Base-by-base conservation (phyloP, 805 yeast species). In the Cyberlindnera japonica region DNA sequence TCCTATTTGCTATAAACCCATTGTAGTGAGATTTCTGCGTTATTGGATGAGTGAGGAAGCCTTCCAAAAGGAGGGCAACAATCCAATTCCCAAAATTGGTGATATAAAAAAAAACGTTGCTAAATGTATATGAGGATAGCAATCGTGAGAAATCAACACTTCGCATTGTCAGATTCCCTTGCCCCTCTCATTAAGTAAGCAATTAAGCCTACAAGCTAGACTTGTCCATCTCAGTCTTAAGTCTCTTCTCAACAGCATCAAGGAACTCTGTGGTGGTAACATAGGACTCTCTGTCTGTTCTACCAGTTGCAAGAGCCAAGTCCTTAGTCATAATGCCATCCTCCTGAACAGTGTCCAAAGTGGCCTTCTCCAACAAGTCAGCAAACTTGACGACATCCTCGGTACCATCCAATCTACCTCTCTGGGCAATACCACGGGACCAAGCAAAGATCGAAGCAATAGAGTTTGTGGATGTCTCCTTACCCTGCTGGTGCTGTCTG, bases 361-460 rank as follows among this genome's bases (percentile, higher is more conserved):
- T 86, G 40, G 96, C 95, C 60, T 73, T 67, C 71, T 91, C 97
- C 53, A 91, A 71, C 35, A 68, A 62, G 54, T 84, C 72, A 48
- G 85, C 98, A 62, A 91, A 91, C 53, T 77, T 66, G 42, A 79
- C 76, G 33, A 91, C 96, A 21, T 81, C 93, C 14, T 95, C 93
- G 32, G 96, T 89, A 37, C 67, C 66, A 64, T 91, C 98, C 45
- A 91, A 71, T 58, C 75, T 81, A 55, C 97, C 98, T 69, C 98
- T 84, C 70, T 90, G 96, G 50, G 80, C 79, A 36, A 91, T 67
- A 59, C 98, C 98, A 59, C 95, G 81, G 27, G 95, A 75, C 98
- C 98, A 91, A 22, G 98, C 98, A 60, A 83, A 91, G 54, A 91
- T 91, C 12, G 96, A 89, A 4, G 98, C 98, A 64, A 91, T 91